Conservation (phyloP, 2,329 filamentous ascomycete genomes). For the Penicillium paneum region DNA sequence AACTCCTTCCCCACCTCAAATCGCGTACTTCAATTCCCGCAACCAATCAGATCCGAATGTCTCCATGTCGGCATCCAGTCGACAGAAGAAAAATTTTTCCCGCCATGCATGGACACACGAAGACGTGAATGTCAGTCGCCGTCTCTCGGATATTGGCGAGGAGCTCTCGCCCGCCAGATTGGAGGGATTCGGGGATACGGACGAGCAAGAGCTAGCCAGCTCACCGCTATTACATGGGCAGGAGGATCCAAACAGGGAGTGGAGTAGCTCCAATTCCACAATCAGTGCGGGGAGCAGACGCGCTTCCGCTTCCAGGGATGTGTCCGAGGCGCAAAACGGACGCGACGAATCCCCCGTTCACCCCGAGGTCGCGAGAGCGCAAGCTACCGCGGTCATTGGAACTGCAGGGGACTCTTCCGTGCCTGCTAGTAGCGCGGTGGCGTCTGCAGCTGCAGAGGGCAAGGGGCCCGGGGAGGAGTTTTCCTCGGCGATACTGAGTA, state of each 20-base stretch:
- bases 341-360: constrained; percentile 6
- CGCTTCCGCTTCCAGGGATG: constrained; percentile 16
- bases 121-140: constrained; percentile 39
- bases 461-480: constrained; percentile 57
- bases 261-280: constrained; percentile 41
- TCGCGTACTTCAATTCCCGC: constrained; percentile 40
- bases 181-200: constrained; percentile 18
- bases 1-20: constrained; percentile 51
- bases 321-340: constrained; percentile 7
- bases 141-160: constrained; percentile 47
- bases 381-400: constrained; percentile 2
- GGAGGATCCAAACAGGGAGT: constrained; percentile 53
- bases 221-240: constrained; percentile 42
- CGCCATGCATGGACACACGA: constrained; percentile 37
- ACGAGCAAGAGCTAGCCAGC: constrained; percentile 11
- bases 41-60: constrained; percentile 27
- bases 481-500: constrained; percentile 72
- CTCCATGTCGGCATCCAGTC: constrained; percentile 4
- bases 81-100: constrained; percentile 31
- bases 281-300: constrained; percentile 30
- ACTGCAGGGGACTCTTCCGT: not conserved
- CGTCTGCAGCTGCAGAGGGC: constrained; percentile 37
- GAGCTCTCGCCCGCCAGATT: constrained; percentile 32
- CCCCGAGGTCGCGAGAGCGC: constrained; percentile 7
- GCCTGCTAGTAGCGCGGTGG: constrained; percentile 28